Base-by-base conservation (phyloP, 2,329 filamentous ascomycete genomes). In the Decorospora gaudefroyi region DNA sequence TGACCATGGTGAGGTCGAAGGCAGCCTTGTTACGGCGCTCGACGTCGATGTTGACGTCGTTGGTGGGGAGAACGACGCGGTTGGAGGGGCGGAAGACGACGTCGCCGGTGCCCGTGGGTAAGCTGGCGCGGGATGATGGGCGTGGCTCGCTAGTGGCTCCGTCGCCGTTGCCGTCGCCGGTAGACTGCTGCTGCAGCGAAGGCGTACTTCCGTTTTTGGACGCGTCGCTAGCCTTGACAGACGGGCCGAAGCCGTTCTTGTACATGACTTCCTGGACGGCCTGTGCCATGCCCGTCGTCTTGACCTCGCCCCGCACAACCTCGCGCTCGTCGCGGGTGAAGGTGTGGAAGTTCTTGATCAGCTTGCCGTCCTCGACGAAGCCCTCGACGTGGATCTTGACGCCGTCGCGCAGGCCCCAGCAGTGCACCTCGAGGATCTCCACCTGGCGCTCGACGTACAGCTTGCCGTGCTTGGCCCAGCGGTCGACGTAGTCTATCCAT, bases 21-120 rank as follows among this genome's bases (percentile, higher is more conserved):
- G 82, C 80, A 1, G 87, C 84, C 61, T 86, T 87, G 71, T 90
- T 95, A 23, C 91, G 84, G 6, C 90, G 82, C 72, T 97, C 91
- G 16, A 96, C 83, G 35, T 90, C 85, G 54, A 97, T 87, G 67
- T 95, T 96, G 57, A 97, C 79, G 64, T 97, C 93, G 67, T 86
- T 90, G 32, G 85, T 88, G 1, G 87, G 83, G 0, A 97, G 71
- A 6, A 85, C 78, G 4, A 97, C 75, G 0, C 84, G 84, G 3
- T 76, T 74, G 0, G 74, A 71, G 0, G 93, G 90, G 29, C 83
- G 85, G 63, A 96, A 87, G 18, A 96, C 84, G 27, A 95, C 86
- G 2, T 86, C 85, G 17, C 87, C 84, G 4, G 57, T 68, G 19
- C 83, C 84, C 0, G 79, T 72, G 55, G 84, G 78, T 19, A 75